These are phyloP conservation scores for Stereocaulon alpinum DNA, from an alignment of 495 filamentous ascomycete genomes.

Conservation along the genomic window DNA sequence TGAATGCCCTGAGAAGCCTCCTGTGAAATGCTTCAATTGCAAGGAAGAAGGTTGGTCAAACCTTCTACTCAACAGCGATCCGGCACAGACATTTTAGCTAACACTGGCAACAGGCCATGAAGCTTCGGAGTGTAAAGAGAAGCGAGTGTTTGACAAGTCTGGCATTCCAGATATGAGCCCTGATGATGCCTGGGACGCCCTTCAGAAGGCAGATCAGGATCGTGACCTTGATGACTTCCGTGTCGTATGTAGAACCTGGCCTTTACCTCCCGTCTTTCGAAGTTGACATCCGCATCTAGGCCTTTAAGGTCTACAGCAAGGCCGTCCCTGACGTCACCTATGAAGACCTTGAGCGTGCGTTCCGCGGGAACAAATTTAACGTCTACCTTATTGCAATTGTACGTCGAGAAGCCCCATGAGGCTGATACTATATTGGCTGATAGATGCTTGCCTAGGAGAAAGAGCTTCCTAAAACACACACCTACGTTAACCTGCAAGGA, in stretches of 20 bases:
- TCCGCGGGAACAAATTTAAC: conserved; percentile 52
- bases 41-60: conserved; percentile 49
- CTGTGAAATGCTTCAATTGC: conserved; percentile 66
- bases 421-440: neutral
- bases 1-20: conserved; percentile 59
- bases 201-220: conserved; percentile 52
- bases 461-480: conserved; percentile 48
- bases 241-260: conserved; percentile 34
- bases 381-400: conserved; percentile 68
- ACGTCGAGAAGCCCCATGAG: neutral
- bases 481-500: conserved; percentile 76
- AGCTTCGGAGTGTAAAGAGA: conserved; percentile 53
- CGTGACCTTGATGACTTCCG: conserved; percentile 67
- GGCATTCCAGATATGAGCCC: conserved; percentile 45
- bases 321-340: conserved; percentile 56
- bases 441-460: conserved; percentile 37
- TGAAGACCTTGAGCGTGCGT: conserved; percentile 58
- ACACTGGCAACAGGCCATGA: conserved; percentile 46
- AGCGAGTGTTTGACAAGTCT: conserved; percentile 56
- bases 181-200: conserved; percentile 59
- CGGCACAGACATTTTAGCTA: neutral
- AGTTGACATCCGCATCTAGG: conserved; percentile 30
- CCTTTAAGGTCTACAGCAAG: conserved; percentile 63
- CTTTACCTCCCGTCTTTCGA: too few relatives aligned
- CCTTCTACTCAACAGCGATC: neutral